These are phyloP conservation scores for Pachyrhizus erosus DNA, from an alignment of 306 rosid genomes.

Conservation along the genomic window DNA sequence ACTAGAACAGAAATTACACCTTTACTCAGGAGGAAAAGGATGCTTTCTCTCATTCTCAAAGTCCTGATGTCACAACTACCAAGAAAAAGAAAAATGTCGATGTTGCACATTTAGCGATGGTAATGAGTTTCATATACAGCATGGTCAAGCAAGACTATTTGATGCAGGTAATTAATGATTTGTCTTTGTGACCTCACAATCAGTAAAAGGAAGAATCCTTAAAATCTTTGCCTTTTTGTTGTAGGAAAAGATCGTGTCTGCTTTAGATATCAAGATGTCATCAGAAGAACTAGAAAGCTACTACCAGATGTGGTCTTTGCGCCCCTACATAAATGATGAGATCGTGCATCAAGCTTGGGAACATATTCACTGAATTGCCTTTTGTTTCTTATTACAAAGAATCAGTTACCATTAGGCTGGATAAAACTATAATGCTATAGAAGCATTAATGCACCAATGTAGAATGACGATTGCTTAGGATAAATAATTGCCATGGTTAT, in stretches of 20 bases:
- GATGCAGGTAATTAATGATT: conserved; percentile 76
- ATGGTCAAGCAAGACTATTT: conserved; percentile 73
- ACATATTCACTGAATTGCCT: conserved; percentile 50
- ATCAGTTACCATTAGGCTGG: conserved; percentile 17
- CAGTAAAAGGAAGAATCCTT: conserved; percentile 20
- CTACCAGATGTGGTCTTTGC: conserved; percentile 85
- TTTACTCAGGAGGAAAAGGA: conserved; percentile 53
- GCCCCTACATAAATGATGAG: conserved; percentile 55
- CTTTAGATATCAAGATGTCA: conserved; percentile 59
- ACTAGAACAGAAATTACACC: background rate
- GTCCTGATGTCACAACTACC: conserved; percentile 34
- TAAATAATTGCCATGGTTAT: background rate
- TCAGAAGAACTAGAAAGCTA: conserved; percentile 75
- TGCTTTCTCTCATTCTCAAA: conserved; percentile 43
- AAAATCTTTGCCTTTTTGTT: conserved; percentile 17
- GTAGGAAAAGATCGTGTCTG: conserved; percentile 76
- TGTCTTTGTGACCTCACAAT: background rate
- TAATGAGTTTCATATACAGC: conserved; percentile 65
- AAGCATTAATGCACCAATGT: background rate
- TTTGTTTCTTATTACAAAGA: conserved; percentile 24
- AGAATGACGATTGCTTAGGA: background rate
- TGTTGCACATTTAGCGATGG: conserved; percentile 51
- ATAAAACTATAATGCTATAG: background rate
- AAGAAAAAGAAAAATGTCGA: conserved; percentile 40
- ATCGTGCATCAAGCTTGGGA: conserved; percentile 68